Evolutionary conservation across 1,284 basidiomycete species (phyloP), one percentile per base, ranked within the genome.

Genomic region (Lignosus rhinocerotis): DNA sequence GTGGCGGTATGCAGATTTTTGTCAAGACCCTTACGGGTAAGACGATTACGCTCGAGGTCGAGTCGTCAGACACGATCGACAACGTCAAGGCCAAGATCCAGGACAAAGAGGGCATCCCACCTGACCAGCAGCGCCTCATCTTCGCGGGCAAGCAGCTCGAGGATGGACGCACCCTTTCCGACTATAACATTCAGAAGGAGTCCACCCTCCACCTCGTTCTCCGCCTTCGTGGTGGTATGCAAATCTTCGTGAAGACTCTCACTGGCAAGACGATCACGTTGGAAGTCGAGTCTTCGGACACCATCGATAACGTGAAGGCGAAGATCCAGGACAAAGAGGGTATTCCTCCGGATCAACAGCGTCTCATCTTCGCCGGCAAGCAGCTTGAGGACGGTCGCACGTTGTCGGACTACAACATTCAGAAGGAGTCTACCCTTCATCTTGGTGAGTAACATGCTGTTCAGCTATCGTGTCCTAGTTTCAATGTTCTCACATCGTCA

Each of bases 231-330:
- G 92, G 92, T 69, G 93, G 92, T 30, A 92, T 92, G 91, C 90
- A 93, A 69, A 92, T 93, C 68, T 93, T 93, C 69, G 92, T 94
- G 61, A 94, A 93, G 79, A 90, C 87, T 58, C 78, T 96, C 58
- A 96, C 94, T 16, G 94, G 94, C 50, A 96, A 96, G 85, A 96
- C 93, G 12, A 96, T 96, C 75, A 95, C 93, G n/a, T 80, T 94
- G 33, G 93, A 95, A 76, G 92, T 95, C 10, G 93, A 94, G 76
- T 93, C 91, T 0, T n/a, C n/a, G n/a, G n/a, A n/a, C n/a, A n/a
- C n/a, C n/a, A n/a, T n/a, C n/a, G n/a, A n/a, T n/a, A n/a, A n/a
- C n/a, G n/a, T n/a, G n/a, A n/a, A n/a, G n/a, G n/a, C n/a, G n/a
- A n/a, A n/a, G n/a, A n/a, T n/a, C n/a, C n/a, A n/a, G n/a, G n/a